Conservation (phyloP, 768 basidiomycete species). For the Amanita subjunquillea region DNA sequence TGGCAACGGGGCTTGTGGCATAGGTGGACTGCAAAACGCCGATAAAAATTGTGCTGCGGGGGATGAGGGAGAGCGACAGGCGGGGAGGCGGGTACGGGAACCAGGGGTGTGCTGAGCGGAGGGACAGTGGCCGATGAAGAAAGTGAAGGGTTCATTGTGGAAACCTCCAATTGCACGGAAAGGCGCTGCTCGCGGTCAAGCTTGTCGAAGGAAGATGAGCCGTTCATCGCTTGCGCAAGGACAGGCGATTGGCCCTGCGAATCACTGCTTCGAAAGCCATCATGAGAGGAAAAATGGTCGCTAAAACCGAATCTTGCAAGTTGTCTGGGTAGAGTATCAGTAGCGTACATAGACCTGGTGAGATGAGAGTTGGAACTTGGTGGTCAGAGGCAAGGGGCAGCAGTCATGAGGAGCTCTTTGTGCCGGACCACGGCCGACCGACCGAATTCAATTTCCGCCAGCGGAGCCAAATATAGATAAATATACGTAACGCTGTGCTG, state of each 20-base stretch:
- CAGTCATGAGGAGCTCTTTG: not conserved
- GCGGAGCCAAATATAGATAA: not conserved
- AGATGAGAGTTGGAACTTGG: slow-evolving; percentile 7
- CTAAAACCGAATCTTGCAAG: slow-evolving; percentile 6
- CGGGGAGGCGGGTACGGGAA: slow-evolving; percentile 4
- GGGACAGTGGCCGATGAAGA: slow-evolving; percentile 26
- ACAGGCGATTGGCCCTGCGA: slow-evolving; percentile 3
- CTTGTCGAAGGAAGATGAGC: slow-evolving; percentile 5
- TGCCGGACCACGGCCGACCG: not conserved
- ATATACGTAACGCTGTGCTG: not conserved
- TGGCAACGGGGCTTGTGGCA: slow-evolving; percentile 24
- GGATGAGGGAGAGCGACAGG: slow-evolving; percentile 26
- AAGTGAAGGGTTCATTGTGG: slow-evolving; percentile 3
- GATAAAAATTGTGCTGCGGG: slow-evolving; percentile 72
- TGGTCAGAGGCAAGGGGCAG: not conserved
- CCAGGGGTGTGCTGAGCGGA: slow-evolving; percentile 7
- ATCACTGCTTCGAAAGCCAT: not conserved
- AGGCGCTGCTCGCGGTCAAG: slow-evolving; percentile 16
- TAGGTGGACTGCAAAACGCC: slow-evolving; percentile 38
- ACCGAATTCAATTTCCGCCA: not conserved
- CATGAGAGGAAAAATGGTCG: slow-evolving; percentile 8
- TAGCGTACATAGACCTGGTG: slow-evolving; percentile 17
- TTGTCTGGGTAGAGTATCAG: slow-evolving; percentile 8
- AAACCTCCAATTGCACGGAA: slow-evolving; percentile 11
- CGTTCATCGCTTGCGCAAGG: not conserved